phyloP scores from a whole-genome alignment of 495 filamentous ascomycete genomes.

The Trichoderma asperelloides region DNA sequence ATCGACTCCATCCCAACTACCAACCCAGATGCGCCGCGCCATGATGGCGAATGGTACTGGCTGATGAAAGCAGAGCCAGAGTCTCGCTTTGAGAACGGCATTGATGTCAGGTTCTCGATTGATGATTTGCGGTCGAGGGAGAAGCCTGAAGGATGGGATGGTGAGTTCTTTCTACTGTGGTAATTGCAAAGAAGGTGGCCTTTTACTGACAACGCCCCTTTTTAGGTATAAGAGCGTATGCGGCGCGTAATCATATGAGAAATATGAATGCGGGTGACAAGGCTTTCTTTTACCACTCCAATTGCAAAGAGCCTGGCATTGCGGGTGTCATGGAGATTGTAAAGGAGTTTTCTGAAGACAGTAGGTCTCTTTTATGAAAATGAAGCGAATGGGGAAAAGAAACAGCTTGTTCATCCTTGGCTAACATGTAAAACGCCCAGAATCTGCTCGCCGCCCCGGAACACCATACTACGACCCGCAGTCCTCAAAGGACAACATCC shows the following conservation, averaged over 20 bases:
- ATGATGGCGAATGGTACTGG: conserved; percentile 54
- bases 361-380: no score
- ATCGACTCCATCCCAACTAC: conserved; percentile 8
- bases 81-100: conserved; percentile 72
- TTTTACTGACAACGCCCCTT: background rate
- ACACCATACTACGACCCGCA: conserved; percentile 80
- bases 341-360: conserved; percentile 66
- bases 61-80: conserved; percentile 94
- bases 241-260: conserved; percentile 77
- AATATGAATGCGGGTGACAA: conserved; percentile 86
- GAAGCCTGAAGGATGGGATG: conserved; percentile 83
- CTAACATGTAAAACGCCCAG: no score
- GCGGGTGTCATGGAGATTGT: conserved; percentile 93
- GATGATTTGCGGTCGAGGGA: conserved; percentile 68
- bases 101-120: conserved; percentile 88
- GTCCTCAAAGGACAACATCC: conserved; percentile 61
- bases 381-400: no score
- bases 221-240: background rate
- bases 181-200: no score
- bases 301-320: conserved; percentile 82
- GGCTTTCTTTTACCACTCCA: conserved; percentile 98
- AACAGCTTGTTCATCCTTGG: no score
- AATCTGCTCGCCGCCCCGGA: conserved; percentile 67
- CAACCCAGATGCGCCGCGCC: conserved; percentile 9
- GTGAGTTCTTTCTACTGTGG: conserved; percentile 36